phyloP scores from a whole-genome alignment of 345 rosid species.

The Dovyalis caffra region DNA sequence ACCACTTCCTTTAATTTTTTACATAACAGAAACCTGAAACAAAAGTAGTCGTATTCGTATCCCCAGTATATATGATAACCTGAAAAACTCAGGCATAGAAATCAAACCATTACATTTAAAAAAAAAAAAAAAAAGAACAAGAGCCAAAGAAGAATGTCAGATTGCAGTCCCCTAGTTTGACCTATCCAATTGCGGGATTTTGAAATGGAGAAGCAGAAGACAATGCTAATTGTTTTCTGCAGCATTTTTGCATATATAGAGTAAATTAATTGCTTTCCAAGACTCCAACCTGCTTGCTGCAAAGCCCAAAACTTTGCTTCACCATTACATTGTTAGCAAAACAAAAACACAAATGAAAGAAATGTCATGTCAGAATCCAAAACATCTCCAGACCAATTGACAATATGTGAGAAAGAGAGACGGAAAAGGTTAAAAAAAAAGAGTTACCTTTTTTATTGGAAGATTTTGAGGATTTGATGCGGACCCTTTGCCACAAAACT shows the following conservation, averaged over 20 bases:
- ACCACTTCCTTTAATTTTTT: no score
- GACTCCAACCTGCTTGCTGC: not conserved
- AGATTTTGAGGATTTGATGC: not conserved
- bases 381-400: not conserved
- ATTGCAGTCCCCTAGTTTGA: not conserved
- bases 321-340: not conserved
- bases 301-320: not conserved
- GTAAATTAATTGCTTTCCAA: not conserved
- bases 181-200: not conserved
- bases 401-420: not conserved
- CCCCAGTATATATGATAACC: not conserved
- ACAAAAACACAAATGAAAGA: not conserved
- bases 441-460: not conserved
- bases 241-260: not conserved
- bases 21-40: no score
- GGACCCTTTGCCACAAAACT: not conserved
- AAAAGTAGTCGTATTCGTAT: no score
- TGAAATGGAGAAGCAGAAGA: not conserved
- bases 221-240: not conserved
- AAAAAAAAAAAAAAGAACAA: not conserved
- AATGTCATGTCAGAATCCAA: not conserved
- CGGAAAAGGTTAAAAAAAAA: not conserved
- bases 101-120: not conserved
- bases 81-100: not conserved
- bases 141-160: not conserved